These are phyloP conservation scores for Ambrosiella cleistominuta DNA, from an alignment of 2,329 filamentous ascomycete species.

Conservation along the genomic window DNA sequence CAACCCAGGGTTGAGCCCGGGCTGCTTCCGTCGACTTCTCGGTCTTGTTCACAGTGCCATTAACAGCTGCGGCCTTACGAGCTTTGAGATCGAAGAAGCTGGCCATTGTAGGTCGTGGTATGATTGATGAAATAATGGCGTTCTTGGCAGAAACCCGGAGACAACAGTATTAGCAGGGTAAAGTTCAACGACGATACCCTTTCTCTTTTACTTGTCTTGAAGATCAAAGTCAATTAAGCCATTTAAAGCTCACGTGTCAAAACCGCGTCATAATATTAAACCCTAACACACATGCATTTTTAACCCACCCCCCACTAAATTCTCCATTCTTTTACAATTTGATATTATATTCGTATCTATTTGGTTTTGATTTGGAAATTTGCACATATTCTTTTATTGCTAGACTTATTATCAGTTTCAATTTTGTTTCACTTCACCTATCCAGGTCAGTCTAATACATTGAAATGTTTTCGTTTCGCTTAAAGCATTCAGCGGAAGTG, in stretches of 20 bases:
- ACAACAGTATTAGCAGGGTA: too few relatives aligned
- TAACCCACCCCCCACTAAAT: too few relatives aligned
- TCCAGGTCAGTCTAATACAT: too few relatives aligned
- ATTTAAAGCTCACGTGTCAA: not conserved
- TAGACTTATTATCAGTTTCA: too few relatives aligned
- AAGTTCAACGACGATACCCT: not conserved
- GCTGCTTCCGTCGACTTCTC: conserved; percentile 41
- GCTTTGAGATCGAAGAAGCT: conserved; percentile 95
- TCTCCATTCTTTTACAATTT: too few relatives aligned
- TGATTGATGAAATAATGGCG: not conserved
- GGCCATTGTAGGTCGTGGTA: conserved; percentile 38
- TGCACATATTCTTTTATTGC: too few relatives aligned
- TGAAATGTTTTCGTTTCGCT: too few relatives aligned
- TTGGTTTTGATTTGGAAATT: too few relatives aligned
- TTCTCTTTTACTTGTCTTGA: too few relatives aligned
- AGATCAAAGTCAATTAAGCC: conserved; percentile 12
- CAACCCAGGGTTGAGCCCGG: conserved; percentile 82
- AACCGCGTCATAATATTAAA: not conserved
- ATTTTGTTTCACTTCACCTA: too few relatives aligned
- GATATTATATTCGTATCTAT: too few relatives aligned
- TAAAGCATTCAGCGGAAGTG: too few relatives aligned
- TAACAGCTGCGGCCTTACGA: conserved; percentile 57
- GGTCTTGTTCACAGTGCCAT: conserved; percentile 44
- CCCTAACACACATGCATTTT: not conserved
- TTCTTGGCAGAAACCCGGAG: not conserved